Base-by-base conservation (phyloP, 306 rosid genomes). In the Dryas drummondii region DNA sequence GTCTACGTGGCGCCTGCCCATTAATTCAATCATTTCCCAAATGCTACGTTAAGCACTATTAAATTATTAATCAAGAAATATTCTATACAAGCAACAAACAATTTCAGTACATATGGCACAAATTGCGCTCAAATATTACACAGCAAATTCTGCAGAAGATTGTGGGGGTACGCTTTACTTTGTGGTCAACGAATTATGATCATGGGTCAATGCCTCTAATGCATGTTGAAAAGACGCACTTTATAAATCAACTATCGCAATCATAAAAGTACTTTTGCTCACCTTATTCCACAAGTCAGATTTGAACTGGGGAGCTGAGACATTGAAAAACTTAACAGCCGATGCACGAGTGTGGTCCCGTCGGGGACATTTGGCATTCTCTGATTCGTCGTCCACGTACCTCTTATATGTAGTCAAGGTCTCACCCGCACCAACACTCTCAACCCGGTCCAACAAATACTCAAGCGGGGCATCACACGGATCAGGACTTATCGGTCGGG, bases 1-100 rank as follows among this genome's bases (percentile, higher is more conserved):
- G 98, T 79, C 98, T 89, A 10, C 98, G 91, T 68, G 92, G 97
- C 3, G 93, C 96, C 97, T 91, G 87, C 15, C 56, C 42, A 76
- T 16, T 71, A 69, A 40, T 19, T 76, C 37, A 32, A 51, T 51
- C 17, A 40, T 62, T 62, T 62, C 22, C 67, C 67, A 62, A 40
- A 15, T 3, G 6, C 15, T 6, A 60, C 40, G 48, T 40, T 62
- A 62, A 47, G 48, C 48, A 40, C 61, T 19, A 56, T 11, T 57
- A 9, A 57, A 22, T 0, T 6, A 56, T 32, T 57, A 9, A 57
- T 57, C 62, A 57, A 57, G 15, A 56, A 46, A 46, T 5, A 17
- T 7, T 56, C 14, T 32, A 19, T 37, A 16, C 9, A 55, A 55
- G 11, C 22, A 60, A 3, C 37, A 27, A 14, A 60, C 10, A 56